phyloP scores from a whole-genome alignment of 176 grass and related monocot species.

The Eragrostis nindensis region DNA sequence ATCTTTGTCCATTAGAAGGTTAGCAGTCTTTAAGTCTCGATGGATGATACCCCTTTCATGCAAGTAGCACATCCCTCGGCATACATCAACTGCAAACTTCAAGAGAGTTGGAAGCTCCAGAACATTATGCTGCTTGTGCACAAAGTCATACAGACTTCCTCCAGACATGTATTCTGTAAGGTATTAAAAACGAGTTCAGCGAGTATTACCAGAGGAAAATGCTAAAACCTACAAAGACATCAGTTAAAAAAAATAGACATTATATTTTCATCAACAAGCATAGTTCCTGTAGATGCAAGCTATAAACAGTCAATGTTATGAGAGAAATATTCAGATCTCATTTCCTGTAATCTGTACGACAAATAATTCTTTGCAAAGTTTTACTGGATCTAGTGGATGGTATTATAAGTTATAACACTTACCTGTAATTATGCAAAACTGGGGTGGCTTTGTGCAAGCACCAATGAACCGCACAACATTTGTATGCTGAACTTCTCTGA shows the following conservation, averaged over 20 bases:
- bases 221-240: constrained; percentile 24
- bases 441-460: constrained; percentile 88
- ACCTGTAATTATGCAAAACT: constrained; percentile 96
- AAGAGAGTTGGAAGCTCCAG: constrained; percentile 69
- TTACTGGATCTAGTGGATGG: constrained; percentile 26
- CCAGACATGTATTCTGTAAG: constrained; percentile 96
- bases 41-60: constrained; percentile 92
- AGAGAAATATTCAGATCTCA: background rate
- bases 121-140: constrained; percentile 85
- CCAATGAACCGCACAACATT: constrained; percentile 99
- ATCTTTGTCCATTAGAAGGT: constrained; percentile 96
- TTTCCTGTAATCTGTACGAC: background rate
- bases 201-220: constrained; percentile 20
- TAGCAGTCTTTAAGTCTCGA: constrained; percentile 97
- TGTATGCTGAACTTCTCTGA: constrained; percentile 92
- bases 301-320: constrained; percentile 15
- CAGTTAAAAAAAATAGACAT: constrained; percentile 15
- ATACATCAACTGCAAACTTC: constrained; percentile 91
- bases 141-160: constrained; percentile 94
- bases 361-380: constrained; percentile 24
- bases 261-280: constrained; percentile 32
- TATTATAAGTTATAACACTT: constrained; percentile 36
- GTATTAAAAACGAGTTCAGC: constrained; percentile 33
- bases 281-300: background rate
- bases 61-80: constrained; percentile 94